A percentile compares a stretch with the other conserved stretches of the same genome.
phyloP scores from a whole-genome alignment of 2,329 filamentous ascomycete genomes.

The Ophiostoma perfectum region DNA sequence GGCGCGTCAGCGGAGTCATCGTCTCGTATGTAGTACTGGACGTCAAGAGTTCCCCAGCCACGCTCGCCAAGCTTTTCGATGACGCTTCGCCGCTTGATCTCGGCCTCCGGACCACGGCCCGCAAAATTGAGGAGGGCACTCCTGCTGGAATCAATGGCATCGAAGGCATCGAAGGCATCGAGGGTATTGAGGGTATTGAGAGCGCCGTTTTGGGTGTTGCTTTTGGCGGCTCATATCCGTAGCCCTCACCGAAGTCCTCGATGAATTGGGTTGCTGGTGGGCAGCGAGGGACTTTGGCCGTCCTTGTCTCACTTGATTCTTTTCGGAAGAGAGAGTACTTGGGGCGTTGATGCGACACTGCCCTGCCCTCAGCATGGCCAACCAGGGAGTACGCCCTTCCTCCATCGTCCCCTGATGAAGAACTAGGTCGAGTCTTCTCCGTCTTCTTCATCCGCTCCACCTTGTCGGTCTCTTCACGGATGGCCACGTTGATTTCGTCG shows the following conservation, averaged over 20 bases:
- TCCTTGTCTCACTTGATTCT: background rate
- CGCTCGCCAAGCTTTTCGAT: background rate
- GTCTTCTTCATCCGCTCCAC: background rate
- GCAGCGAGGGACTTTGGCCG: background rate
- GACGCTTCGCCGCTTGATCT: background rate
- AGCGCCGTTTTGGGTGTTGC: background rate
- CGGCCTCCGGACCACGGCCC: background rate
- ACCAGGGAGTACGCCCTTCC: background rate
- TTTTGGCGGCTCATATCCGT: background rate
- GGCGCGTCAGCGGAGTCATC: slow-evolving; percentile 29
- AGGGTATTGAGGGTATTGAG: background rate
- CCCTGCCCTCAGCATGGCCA: background rate
- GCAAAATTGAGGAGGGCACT: background rate
- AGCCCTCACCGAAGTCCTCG: background rate
- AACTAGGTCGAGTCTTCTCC: background rate
- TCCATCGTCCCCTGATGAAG: background rate
- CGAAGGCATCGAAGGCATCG: background rate
- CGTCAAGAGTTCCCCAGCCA: background rate
- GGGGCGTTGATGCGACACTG: background rate
- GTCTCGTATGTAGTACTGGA: slow-evolving; percentile 23
- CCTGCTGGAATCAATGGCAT: background rate
- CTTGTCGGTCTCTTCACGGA: background rate
- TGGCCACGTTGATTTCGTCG: background rate
- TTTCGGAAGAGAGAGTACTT: background rate
- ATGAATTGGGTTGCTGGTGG: slow-evolving; percentile 6